phyloP scores from a whole-genome alignment of 345 rosid genomes.

The Nasturtium officinale region DNA sequence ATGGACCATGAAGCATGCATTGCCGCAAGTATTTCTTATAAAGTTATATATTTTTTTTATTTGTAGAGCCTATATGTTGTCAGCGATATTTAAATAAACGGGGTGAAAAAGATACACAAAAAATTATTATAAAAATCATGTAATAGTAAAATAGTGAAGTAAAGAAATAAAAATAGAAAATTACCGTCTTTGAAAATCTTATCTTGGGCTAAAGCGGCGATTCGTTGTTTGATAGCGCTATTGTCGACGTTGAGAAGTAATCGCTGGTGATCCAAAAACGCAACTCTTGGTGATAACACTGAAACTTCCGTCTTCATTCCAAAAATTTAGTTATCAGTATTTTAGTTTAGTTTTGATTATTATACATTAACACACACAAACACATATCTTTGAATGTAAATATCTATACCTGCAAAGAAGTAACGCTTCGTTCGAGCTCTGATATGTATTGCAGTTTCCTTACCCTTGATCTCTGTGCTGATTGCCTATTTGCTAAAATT shows the following conservation, averaged over 20 bases:
- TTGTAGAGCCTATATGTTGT: conserved; percentile 28
- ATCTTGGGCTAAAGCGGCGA: conserved; percentile 92
- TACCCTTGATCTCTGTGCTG: conserved; percentile 94
- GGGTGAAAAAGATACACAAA: not conserved
- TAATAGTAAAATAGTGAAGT: not conserved
- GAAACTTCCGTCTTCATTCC: conserved; percentile 76
- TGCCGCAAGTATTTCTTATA: too few relatives aligned
- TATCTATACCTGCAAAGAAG: conserved; percentile 70
- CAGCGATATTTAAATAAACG: conserved; percentile 26
- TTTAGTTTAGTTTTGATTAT: conserved; percentile 28
- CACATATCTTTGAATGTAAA: not conserved
- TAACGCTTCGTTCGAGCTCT: conserved; percentile 89
- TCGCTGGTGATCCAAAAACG: conserved; percentile 86
- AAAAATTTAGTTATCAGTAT: conserved; percentile 32
- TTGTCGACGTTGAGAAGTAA: conserved; percentile 86
- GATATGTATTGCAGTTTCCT: conserved; percentile 92
- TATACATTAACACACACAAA: not conserved
- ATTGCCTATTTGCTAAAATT: conserved; percentile 86
- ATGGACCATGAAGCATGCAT: conserved; percentile 28
- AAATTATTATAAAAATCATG: not conserved
- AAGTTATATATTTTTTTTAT: too few relatives aligned
- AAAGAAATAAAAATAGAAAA: conserved; percentile 1
- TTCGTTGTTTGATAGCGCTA: conserved; percentile 87
- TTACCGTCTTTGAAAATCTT: conserved; percentile 93
- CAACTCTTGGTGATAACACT: conserved; percentile 85